A percentile compares a stretch with the other conserved stretches of the same genome.
These are phyloP conservation scores for Rhizopogon vinicolor DNA, from an alignment of 768 basidiomycete species.

Conservation along the genomic window DNA sequence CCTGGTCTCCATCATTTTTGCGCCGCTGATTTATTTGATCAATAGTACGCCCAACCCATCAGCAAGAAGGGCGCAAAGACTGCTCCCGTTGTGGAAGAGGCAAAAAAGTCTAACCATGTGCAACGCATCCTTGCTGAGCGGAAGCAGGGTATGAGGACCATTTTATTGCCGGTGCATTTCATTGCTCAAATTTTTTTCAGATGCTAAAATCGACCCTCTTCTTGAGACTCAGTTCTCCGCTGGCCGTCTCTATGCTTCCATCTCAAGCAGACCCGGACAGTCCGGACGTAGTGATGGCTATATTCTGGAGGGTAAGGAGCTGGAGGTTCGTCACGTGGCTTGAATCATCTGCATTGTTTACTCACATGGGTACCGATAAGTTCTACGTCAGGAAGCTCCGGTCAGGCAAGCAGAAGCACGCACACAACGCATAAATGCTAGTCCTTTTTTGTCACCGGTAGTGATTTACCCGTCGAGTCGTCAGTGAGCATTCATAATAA, in stretches of 20 bases:
- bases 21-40: slow-evolving; percentile 3
- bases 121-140: slow-evolving; percentile 83
- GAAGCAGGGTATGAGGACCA: slow-evolving; percentile 71
- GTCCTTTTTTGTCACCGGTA: not conserved
- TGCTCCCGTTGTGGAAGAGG: slow-evolving; percentile 49
- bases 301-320: slow-evolving; percentile 96
- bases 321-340: slow-evolving; percentile 61
- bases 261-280: slow-evolving; percentile 96
- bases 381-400: slow-evolving; percentile 95
- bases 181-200: slow-evolving; percentile 33
- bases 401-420: slow-evolving; percentile 94
- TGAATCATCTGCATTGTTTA: not conserved
- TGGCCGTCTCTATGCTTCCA: slow-evolving; percentile 91
- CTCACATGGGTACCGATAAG: slow-evolving; percentile 36
- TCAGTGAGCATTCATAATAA: not conserved
- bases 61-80: slow-evolving; percentile 82
- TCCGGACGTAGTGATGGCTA: slow-evolving; percentile 96
- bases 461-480: not conserved
- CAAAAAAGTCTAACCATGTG: slow-evolving; percentile 87
- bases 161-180: slow-evolving; percentile 3
- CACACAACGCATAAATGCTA: slow-evolving; percentile 37
- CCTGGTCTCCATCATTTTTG: not conserved
- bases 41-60: slow-evolving; percentile 90
- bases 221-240: slow-evolving; percentile 89
- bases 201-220: slow-evolving; percentile 87